A percentile compares a stretch with the other conserved stretches of the same genome.
Conservation (phyloP, 148 eudicot genomes). For the Rhododendron mucronatum region DNA sequence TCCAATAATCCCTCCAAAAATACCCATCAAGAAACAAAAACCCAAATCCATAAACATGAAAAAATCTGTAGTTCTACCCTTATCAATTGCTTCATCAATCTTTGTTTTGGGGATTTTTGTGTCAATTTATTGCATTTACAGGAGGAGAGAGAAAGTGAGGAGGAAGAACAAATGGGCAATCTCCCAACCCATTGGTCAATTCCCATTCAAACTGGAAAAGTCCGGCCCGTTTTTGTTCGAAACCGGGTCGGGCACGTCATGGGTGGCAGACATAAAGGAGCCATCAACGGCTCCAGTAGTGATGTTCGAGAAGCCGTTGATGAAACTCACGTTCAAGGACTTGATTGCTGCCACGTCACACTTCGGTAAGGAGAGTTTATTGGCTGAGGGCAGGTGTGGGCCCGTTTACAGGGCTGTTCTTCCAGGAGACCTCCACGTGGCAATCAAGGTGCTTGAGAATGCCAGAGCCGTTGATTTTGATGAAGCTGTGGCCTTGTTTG, state of each 20-base stretch:
- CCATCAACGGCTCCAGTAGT: constrained; percentile 64
- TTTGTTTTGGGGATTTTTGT: constrained; percentile 15
- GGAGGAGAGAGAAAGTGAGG: constrained; percentile 25
- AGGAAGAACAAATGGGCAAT: constrained; percentile 67
- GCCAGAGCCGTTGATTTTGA: constrained; percentile 44
- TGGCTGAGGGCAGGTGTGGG: constrained; percentile 82
- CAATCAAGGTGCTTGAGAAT: constrained; percentile 77
- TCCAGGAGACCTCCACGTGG: constrained; percentile 91
- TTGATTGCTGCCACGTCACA: constrained; percentile 81
- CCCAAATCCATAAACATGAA: constrained; percentile 36
- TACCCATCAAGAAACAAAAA: constrained; percentile 16
- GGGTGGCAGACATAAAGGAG: constrained; percentile 75
- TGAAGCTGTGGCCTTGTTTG: constrained; percentile 56
- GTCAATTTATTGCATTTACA: constrained; percentile 20
- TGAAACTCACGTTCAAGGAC: constrained; percentile 84
- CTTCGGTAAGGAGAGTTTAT: constrained; percentile 76
- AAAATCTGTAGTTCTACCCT: constrained; percentile 15
- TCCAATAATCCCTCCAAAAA: constrained; percentile 20
- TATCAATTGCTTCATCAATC: constrained; percentile 38
- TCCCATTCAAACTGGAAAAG: constrained; percentile 52
- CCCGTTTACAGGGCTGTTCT: constrained; percentile 81
- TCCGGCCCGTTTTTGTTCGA: constrained; percentile 90
- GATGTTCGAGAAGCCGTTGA: constrained; percentile 96
- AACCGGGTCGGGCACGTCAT: constrained; percentile 74
- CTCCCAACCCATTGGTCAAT: constrained; percentile 55